A percentile compares a stretch with the other conserved stretches of the same genome.
These are phyloP conservation scores for Serendipita sp. DNA, from an alignment of 768 basidiomycete genomes.

Conservation along the genomic window DNA sequence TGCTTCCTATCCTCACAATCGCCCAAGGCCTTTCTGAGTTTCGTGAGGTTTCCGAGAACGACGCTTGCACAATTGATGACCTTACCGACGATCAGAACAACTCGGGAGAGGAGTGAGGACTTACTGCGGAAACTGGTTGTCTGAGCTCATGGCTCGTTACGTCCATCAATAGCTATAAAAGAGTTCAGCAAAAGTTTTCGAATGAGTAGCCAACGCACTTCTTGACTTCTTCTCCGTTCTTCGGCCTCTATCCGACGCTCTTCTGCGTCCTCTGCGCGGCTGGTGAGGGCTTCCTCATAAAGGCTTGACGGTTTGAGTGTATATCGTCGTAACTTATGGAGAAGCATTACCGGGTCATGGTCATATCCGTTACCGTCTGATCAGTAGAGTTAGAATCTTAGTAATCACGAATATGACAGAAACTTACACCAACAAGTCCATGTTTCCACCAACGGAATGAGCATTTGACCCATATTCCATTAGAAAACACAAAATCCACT, in stretches of 20 bases:
- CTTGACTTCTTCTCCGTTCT: conserved; percentile 21
- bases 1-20: background rate
- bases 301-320: background rate
- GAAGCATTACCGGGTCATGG: background rate
- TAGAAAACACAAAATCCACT: conserved; percentile 2
- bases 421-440: background rate
- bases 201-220: background rate
- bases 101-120: background rate
- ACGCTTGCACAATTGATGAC: conserved; percentile 22
- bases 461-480: conserved; percentile 3
- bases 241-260: conserved; percentile 16
- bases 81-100: background rate
- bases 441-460: background rate
- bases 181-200: background rate
- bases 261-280: conserved; percentile 18
- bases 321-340: background rate
- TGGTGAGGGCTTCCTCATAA: background rate
- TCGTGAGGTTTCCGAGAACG: conserved; percentile 20
- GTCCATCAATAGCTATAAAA: conserved; percentile 24
- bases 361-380: background rate
- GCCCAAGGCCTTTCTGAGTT: conserved; percentile 16
- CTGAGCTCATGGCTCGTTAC: conserved; percentile 23
- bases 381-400: background rate
- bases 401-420: background rate
- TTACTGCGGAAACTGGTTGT: conserved; percentile 17